Evolutionary conservation across 768 basidiomycete species (phyloP), one percentile per base, ranked within the genome.

Genomic region (Lactarius sp.): DNA sequence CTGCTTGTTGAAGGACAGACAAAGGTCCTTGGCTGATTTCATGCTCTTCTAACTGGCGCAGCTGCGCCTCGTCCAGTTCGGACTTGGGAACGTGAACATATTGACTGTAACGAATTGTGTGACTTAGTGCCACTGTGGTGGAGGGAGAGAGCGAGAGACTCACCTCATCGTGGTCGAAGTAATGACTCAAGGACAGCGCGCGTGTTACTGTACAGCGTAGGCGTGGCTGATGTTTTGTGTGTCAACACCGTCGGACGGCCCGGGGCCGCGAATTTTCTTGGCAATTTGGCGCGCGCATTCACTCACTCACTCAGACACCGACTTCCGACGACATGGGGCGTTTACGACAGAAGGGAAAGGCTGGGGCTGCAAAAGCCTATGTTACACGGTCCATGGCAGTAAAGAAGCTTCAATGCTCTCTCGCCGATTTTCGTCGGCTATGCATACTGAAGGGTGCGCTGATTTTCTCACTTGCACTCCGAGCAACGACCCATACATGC

Each of bases 21-120:
- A 97, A 77, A 27, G 94, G 94, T n/a, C 94, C 95, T 76, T 98
- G 95, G 62, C 92, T 94, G 76, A 98, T 97, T 78, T 98, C 94
- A 73, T 97, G 94, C 75, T 99, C 97, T 76, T 98, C 96, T 64
- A 99, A 80, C 71, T 94, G 90, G 61, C 94, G 89, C 54, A 98
- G 81, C 78, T 98, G 94, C 10, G 93, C 92, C 75, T 98, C 97
- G 73, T 98, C 94, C 61, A 98, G 82, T 79, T 98, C 97, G 47
- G 95, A 97, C 75, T 95, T 97, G 60, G 94, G 92, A 62, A 94
- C 88, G 74, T 95, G 92, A 65, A 92, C 91, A 79, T 94, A 97
- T 84, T 98, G 94, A 81, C 95, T 98, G 72, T 41, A 3, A n/a
- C 12, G 5, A 8, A 20, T 34, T 60, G 5, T 37, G 34, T 54